Base-by-base conservation (phyloP, 1,284 basidiomycete genomes). In the Lentinula novae-zelandiae region DNA sequence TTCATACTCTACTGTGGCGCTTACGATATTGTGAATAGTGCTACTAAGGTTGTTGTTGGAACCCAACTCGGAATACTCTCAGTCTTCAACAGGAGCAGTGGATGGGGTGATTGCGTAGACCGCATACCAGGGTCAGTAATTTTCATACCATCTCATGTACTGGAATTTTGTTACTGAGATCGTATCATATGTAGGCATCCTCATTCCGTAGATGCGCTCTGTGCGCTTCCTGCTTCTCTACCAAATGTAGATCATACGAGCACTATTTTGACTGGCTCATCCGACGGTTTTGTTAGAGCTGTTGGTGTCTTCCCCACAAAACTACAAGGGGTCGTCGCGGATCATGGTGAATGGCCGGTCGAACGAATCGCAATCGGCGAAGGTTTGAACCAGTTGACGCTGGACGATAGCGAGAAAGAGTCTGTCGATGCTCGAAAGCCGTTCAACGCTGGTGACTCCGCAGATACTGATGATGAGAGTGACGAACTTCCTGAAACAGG, bases 71-170 rank as follows among this genome's bases (percentile, higher is more conserved):
- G 96, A 53, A 89, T 96, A n/a, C 76, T 98, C 3, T 93, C 91
- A 3, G 84, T 98, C 57, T 98, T 96, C 80, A 93, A 95, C 69
- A 84, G 92, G 15, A 86, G 80, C 49, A 88, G 85, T 64, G 96
- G 95, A 1, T 93, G 93, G 85, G 88, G 86, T 2, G 96, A 98
- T 71, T 95, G 94, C 69, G 93, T 98, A 3, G 96, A 98, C 73
- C 86, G 96, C 40, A 84, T 98, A 56, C 92, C 94, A 34, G 96
- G 93, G 84, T 91, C 69, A 60, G 81, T 71, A 58, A 38, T 58
- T 57, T 64, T 54, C 67, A 64, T 50, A 53, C 49, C 53, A 53
- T 57, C 53, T 38, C 42, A 64, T 44, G 33, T 58, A 50, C 34
- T 36, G 51, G 50, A 48, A 58, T 33, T n/a, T 31, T 51, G 13